These are phyloP conservation scores for Quercus robur DNA, from an alignment of 306 rosid genomes.

Conservation along the genomic window DNA sequence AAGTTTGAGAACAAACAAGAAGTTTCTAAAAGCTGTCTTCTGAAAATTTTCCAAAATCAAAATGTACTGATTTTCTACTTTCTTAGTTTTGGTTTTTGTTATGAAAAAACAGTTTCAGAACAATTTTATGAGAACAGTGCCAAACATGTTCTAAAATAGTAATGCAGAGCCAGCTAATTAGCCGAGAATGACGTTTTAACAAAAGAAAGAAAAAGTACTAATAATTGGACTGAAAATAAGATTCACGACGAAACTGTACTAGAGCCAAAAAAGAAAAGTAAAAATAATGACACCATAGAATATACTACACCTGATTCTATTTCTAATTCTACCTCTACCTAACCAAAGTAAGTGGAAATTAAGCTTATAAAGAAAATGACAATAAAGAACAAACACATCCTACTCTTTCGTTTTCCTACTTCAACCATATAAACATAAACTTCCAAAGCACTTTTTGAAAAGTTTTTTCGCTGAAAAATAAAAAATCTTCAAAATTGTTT, in stretches of 20 bases:
- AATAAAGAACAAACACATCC: neutral
- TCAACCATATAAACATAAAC: neutral
- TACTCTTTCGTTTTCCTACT: neutral
- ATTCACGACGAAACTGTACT: neutral
- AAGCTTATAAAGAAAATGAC: neutral
- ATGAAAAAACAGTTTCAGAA: neutral
- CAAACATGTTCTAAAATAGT: neutral
- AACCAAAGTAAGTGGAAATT: neutral
- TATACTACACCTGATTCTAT: too few relatives aligned
- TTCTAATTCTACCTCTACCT: neutral
- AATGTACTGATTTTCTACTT: too few relatives aligned
- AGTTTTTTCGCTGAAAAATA: neutral
- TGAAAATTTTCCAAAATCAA: too few relatives aligned
- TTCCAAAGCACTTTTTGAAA: constrained; percentile 1
- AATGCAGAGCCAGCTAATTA: neutral
- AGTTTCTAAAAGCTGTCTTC: too few relatives aligned
- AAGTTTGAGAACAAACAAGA: too few relatives aligned
- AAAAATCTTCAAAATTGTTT: neutral
- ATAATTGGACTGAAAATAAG: neutral
- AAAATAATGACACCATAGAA: too few relatives aligned
- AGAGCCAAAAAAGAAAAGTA: neutral
- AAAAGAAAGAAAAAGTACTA: neutral
- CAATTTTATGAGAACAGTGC: neutral
- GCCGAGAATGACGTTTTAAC: neutral
- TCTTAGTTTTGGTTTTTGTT: too few relatives aligned